Evolutionary conservation across 2,329 filamentous ascomycete species (phyloP).

Genomic region (Xylaria sp.): DNA sequence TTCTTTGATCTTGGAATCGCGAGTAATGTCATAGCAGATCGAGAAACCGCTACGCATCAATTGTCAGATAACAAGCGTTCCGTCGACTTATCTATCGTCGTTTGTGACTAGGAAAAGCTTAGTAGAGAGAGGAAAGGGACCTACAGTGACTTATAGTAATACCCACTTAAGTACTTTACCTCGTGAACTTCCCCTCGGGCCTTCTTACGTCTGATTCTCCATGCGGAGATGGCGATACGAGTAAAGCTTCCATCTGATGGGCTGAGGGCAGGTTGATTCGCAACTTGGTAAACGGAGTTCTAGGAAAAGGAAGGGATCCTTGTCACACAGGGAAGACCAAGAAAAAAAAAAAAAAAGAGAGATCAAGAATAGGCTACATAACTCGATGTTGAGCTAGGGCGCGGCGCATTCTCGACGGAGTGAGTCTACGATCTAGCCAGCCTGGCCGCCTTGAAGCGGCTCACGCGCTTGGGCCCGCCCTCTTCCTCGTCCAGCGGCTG

Average conservation of each 20-base stretch:
- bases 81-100: too few relatives aligned
- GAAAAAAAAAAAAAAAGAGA: not conserved
- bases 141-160: slow-evolving; percentile 30
- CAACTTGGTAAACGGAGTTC: too few relatives aligned
- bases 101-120: not conserved
- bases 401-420: slow-evolving; percentile 12
- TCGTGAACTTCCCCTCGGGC: not conserved
- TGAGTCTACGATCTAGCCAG: slow-evolving; percentile 56
- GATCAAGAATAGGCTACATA: slow-evolving; percentile 5
- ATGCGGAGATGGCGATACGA: not conserved
- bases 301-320: too few relatives aligned
- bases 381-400: slow-evolving; percentile 21
- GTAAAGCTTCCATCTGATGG: not conserved
- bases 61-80: slow-evolving; percentile 53
- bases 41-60: slow-evolving; percentile 55
- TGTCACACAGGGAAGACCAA: too few relatives aligned
- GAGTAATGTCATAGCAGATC: slow-evolving; percentile 57
- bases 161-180: not conserved
- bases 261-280: too few relatives aligned
- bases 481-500: slow-evolving; percentile 70
- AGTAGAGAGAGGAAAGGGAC: slow-evolving; percentile 12
- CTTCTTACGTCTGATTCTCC: not conserved
- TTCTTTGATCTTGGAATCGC: slow-evolving; percentile 59
- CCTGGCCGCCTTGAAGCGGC: slow-evolving; percentile 74
- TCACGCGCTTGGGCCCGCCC: slow-evolving; percentile 64